Evolutionary conservation across 2,329 filamentous ascomycete species (phyloP).

Genomic region (Pseudogymnoascus sp.): DNA sequence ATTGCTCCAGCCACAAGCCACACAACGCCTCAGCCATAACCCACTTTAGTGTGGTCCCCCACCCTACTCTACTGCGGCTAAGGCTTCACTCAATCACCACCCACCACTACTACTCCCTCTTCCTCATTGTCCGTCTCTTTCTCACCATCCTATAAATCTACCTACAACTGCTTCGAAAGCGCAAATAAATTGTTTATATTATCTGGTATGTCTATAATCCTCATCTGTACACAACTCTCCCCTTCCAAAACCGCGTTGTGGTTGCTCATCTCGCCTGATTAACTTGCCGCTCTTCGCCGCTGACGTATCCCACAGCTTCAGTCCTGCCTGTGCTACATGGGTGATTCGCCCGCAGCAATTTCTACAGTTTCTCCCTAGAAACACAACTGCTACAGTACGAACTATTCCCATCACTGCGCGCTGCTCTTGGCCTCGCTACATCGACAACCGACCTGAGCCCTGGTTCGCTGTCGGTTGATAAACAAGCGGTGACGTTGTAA

Average conservation of each 20-base stretch:
- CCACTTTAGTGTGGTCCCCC: slow-evolving; percentile 7
- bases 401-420: not conserved
- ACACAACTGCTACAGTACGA: not conserved
- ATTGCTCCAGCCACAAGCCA: slow-evolving; percentile 5
- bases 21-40: slow-evolving; percentile 4
- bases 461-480: slow-evolving; percentile 3
- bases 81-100: slow-evolving; percentile 6
- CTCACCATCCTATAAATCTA: not conserved
- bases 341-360: not conserved
- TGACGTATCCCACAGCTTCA: slow-evolving; percentile 7
- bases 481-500: slow-evolving; percentile 10
- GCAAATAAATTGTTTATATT: slow-evolving; percentile 3
- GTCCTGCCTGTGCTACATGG: slow-evolving; percentile 4
- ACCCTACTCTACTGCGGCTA: slow-evolving; percentile 6
- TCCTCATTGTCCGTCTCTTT: not conserved
- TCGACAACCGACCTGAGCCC: slow-evolving; percentile 5
- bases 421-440: slow-evolving; percentile 1
- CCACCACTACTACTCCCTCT: not conserved
- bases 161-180: not conserved
- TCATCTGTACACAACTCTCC: not conserved
- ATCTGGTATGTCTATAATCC: not conserved
- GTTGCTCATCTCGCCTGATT: not conserved
- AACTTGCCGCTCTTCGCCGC: not conserved
- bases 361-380: not conserved
- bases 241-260: not conserved